phyloP scores from a whole-genome alignment of 2,329 filamentous ascomycete genomes.

The Sporothrix globosa region DNA sequence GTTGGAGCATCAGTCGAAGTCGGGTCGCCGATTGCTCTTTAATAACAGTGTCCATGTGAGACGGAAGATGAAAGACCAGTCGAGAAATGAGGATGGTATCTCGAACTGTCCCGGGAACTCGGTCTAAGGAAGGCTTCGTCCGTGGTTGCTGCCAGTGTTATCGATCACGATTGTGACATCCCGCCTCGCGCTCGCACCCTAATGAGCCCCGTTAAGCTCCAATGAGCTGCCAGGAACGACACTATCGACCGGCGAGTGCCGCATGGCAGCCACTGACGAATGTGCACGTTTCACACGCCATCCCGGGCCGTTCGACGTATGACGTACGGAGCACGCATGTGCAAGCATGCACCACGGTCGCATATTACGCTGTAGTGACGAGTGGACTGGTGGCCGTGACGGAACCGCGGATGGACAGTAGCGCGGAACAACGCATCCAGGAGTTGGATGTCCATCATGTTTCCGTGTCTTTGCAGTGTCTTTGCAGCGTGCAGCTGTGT shows the following conservation, averaged over 20 bases:
- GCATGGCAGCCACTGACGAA: neutral
- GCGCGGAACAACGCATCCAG: conserved; percentile 24
- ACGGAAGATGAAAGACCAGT: neutral
- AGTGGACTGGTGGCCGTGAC: neutral
- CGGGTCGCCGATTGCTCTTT: neutral
- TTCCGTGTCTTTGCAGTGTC: neutral
- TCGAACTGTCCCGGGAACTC: neutral
- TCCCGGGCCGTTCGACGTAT: neutral
- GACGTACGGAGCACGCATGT: too few relatives aligned
- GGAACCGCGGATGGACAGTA: conserved; percentile 5
- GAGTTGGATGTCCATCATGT: neutral
- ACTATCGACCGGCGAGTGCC: neutral
- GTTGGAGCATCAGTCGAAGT: too few relatives aligned
- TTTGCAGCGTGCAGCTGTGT: neutral
- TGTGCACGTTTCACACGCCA: neutral
- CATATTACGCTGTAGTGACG: too few relatives aligned
- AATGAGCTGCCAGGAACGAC: conserved; percentile 2
- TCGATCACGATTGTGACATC: neutral
- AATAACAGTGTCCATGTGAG: neutral
- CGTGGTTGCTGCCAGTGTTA: neutral
- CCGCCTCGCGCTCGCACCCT: neutral
- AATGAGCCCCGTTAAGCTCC: neutral
- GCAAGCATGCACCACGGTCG: too few relatives aligned
- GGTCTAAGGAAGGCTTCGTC: conserved; percentile 6
- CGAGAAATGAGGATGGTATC: neutral